Base-by-base conservation (phyloP, 495 filamentous ascomycete species). In the Neurospora pannonica region DNA sequence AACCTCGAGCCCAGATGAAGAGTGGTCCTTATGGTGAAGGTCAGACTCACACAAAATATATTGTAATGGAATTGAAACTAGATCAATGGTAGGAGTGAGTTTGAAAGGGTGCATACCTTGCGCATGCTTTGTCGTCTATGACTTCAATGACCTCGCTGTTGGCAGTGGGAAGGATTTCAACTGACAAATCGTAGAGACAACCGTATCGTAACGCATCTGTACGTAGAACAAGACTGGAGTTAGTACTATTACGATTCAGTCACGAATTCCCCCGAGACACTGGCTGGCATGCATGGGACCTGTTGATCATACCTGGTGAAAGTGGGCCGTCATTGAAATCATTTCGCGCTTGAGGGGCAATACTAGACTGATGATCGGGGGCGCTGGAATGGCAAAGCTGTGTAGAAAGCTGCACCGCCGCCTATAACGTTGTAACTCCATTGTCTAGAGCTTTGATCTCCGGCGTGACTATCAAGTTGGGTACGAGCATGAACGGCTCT, bases 381-480 rank as follows among this genome's bases (percentile, higher is more conserved):
- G 38, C 72, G 34, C 71, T 72, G 5, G 78, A 74, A 34, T 73
- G 75, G 73, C 76, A 79, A 2, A 85, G 71, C 71, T 79, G 81
- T 13, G 84, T 81, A 7, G 80, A 84, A 17, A 89, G 74, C 75
- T 87, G 82, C 43, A 89, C 77, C 19, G 84, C 84, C 17, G 81
- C 83, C 87, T 84, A 89, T 8, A 88, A 40, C 39, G 62, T 78
- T 39, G 76, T 77, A 38, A 72, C 75, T 8, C 73, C 79, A 19
- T 80, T 77, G 34, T 83, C 77, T 1, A 86, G 74, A n/a, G 81
- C 80, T 10, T 87, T 86, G 80, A 81, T 81, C 71, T 89, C 90
- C 0, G 90, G 87, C 4, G 81, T 89, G 38, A 86, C 82, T 1
- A 79, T 76, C 31, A 86, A 82, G 19, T 82, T 76, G 15, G 82